These are phyloP conservation scores for Debaryomyces castellii DNA, from an alignment of 805 yeast species.

Conservation along the genomic window DNA sequence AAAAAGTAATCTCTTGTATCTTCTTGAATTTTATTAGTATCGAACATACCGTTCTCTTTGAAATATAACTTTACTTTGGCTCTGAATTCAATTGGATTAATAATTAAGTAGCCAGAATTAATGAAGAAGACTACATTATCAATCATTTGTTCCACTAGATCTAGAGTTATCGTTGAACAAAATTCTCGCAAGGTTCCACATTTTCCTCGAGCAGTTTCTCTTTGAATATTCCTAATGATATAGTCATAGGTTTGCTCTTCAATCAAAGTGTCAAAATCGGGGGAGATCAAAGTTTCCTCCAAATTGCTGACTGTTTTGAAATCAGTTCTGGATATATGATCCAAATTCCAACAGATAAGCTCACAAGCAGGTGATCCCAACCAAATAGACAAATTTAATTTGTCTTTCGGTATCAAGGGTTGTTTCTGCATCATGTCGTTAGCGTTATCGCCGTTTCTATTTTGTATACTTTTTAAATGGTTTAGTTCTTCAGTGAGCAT, in stretches of 20 bases:
- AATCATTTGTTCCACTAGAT: constrained; percentile 6
- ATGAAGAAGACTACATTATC: constrained; percentile 18
- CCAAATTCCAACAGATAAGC: constrained; percentile 23
- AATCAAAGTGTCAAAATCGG: constrained; percentile 20
- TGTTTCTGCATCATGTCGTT: not conserved
- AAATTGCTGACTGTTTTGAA: not conserved
- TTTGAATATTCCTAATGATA: constrained; percentile 4
- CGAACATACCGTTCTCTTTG: constrained; percentile 7
- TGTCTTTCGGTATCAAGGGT: constrained; percentile 1
- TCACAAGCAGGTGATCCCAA: constrained; percentile 26
- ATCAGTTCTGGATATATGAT: constrained; percentile 12
- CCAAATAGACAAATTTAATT: constrained; percentile 16
- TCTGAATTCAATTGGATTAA: constrained; percentile 19
- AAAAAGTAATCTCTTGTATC: constrained; percentile 14
- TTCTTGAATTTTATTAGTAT: not conserved
- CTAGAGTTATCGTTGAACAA: not conserved
- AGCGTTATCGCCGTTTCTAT: not conserved
- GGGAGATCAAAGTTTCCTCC: constrained; percentile 16
- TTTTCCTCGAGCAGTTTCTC: not conserved
- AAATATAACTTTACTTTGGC: constrained; percentile 12
- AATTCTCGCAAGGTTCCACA: not conserved
- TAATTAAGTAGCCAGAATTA: constrained; percentile 24
- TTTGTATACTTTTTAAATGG: not conserved
- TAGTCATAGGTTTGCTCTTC: constrained; percentile 23
- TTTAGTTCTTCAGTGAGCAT: constrained; percentile 9